A percentile compares a stretch with the other conserved stretches of the same genome.
phyloP scores from a whole-genome alignment of 371 early-diverging fungal genomes.

The Sporodiniella umbellata region DNA sequence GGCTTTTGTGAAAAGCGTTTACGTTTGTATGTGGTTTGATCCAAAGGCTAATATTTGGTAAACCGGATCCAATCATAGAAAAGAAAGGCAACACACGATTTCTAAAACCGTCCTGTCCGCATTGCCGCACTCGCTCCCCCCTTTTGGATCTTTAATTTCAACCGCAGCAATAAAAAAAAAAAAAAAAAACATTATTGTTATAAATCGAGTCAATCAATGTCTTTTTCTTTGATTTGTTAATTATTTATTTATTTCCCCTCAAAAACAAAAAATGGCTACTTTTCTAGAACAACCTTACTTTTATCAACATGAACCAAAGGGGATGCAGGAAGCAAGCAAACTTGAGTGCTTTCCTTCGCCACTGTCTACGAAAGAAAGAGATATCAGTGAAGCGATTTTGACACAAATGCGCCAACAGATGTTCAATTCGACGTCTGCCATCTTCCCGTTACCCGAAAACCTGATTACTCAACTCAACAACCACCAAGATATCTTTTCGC shows the following conservation, averaged over 20 bases:
- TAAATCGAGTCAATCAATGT: neutral
- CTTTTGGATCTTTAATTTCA: neutral
- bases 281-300: constrained; percentile 7
- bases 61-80: neutral
- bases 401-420: constrained; percentile 25
- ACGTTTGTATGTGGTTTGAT: no score
- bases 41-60: no score
- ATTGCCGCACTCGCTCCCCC: constrained; percentile 5
- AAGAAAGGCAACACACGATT: neutral
- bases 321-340: constrained; percentile 1
- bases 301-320: neutral
- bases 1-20: no score
- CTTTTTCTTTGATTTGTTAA: neutral
- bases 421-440: constrained; percentile 23
- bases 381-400: constrained; percentile 3
- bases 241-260: no score
- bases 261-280: neutral
- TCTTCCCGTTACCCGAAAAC: constrained; percentile 24
- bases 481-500: neutral
- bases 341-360: neutral
- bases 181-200: neutral
- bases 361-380: neutral
- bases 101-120: neutral
- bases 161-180: neutral
- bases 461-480: constrained; percentile 13